Evolutionary conservation across 2,329 filamentous ascomycete genomes (phyloP).

Genomic region (Eurotiales sp.): DNA sequence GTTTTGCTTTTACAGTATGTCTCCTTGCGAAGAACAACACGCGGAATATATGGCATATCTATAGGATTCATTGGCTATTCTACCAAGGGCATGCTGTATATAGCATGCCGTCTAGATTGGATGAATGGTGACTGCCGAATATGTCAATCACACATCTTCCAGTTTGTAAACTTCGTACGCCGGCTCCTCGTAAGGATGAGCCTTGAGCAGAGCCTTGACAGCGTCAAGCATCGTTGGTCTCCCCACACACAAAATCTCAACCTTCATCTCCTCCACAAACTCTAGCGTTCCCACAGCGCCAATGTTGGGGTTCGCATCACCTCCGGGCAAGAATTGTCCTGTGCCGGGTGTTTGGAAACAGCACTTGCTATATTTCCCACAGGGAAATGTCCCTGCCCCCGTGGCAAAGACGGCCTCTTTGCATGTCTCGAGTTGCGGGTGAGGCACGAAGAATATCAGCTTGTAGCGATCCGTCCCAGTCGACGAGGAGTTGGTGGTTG

Average conservation of each 20-base stretch:
- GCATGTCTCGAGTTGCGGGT: conserved; percentile 34
- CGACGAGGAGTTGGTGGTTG: conserved; percentile 13
- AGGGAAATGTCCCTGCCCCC: conserved; percentile 41
- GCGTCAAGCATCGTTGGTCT: conserved; percentile 34
- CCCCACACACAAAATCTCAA: conserved; percentile 43
- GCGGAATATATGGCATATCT: too few relatives aligned
- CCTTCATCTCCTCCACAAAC: conserved; percentile 39
- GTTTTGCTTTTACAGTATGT: too few relatives aligned
- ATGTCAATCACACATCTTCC: conserved; percentile 38
- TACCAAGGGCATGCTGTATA: too few relatives aligned
- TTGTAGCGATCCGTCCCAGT: conserved; percentile 32
- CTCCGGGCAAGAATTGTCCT: conserved; percentile 40
- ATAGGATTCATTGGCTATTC: too few relatives aligned
- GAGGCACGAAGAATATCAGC: conserved; percentile 43
- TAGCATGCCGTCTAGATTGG: too few relatives aligned
- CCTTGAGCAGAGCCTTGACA: conserved; percentile 37
- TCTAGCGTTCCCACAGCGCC: conserved; percentile 38
- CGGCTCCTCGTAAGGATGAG: conserved; percentile 47
- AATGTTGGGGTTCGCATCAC: conserved; percentile 39
- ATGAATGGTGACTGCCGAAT: too few relatives aligned
- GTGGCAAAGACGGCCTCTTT: conserved; percentile 41
- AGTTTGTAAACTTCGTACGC: conserved; percentile 44
- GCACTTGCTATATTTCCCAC: conserved; percentile 37
- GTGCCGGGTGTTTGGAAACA: conserved; percentile 39
- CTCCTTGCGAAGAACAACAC: too few relatives aligned